Evolutionary conservation across 2,329 filamentous ascomycete genomes (phyloP), one percentile per base, ranked within the genome.

Genomic region (Colletotrichum godetiae): DNA sequence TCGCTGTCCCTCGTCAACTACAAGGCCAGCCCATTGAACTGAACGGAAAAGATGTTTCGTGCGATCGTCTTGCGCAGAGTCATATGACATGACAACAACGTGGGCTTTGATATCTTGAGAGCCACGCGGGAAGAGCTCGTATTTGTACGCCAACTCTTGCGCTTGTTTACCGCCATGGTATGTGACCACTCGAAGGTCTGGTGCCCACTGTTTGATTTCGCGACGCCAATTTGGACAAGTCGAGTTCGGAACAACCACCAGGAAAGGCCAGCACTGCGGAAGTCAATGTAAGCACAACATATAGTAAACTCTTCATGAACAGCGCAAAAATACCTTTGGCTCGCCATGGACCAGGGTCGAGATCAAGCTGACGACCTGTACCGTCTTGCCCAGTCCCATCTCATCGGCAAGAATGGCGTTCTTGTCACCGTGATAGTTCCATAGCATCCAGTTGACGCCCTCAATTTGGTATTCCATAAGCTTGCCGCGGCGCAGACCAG

Each of bases 151-250:
- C 72, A 97, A 89, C 49, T 94, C 90, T 76, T 97, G 93, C 19
- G 95, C 88, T 61, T 89, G 88, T 63, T 88, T 89, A 19, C 93
- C 93, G 58, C 97, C 97, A 80, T 97, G 97, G 80, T 97, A 98
- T 0, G 95, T 93, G n/a, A 98, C 95, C 7, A 97, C 95, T 55
- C 95, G 91, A 46, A 98, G 84, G 7, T 90, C 90, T 1, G 96
- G 96, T 0, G 93, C 92, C 96, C 96, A 99, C 76, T 94, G 92
- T 84, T 97, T 97, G 81, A 98, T 95, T 80, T 99, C 97, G 61
- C 96, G 92, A 6, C 96, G 93, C 96, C 97, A 99, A 80, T 99
- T 99, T n/a, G 95, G 91, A 81, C 95, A 97, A 0, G 97, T 99
- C 0, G 96, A 92, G 79, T 98, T 98, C 0, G 97, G 97, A 0